Percentiles rank a stretch among this genome's conserved stretches.
phyloP scores from a whole-genome alignment of 73 alveolate genomes.

The Paramecium sexaurelia region DNA sequence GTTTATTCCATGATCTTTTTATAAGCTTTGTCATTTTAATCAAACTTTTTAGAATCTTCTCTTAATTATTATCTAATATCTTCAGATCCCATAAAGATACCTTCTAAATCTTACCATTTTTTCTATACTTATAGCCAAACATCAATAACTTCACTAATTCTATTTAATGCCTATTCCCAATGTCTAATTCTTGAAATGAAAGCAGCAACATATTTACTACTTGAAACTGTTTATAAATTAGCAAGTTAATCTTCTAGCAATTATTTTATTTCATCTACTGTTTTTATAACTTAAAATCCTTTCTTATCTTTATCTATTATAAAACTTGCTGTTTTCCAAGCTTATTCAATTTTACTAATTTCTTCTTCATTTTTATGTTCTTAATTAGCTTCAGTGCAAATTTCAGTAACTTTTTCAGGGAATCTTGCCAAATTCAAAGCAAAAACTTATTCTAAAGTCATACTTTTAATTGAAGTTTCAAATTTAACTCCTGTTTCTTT shows the following conservation, averaged over 20 bases:
- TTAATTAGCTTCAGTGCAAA: slow-evolving; percentile 96
- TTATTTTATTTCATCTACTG: slow-evolving; percentile 93
- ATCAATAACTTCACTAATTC: slow-evolving; percentile 95
- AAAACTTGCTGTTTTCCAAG: slow-evolving; percentile 93
- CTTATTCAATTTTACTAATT: slow-evolving; percentile 86
- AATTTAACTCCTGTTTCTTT: slow-evolving; percentile 94
- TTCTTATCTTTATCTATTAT: slow-evolving; percentile 90
- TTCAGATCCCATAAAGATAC: slow-evolving; percentile 98
- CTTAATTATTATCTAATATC: slow-evolving; percentile 99
- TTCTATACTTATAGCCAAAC: slow-evolving; percentile 96
- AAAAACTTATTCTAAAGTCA: slow-evolving; percentile 95
- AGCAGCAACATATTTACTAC: slow-evolving; percentile 94
- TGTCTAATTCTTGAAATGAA: slow-evolving; percentile 88
- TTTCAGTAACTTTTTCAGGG: slow-evolving; percentile 96
- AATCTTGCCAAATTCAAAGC: slow-evolving; percentile 92
- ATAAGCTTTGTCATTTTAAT: slow-evolving; percentile 89
- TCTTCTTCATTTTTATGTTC: slow-evolving; percentile 96
- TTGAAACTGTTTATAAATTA: slow-evolving; percentile 90
- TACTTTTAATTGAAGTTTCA: slow-evolving; percentile 92
- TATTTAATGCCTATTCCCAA: slow-evolving; percentile 96
- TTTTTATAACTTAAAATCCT: slow-evolving; percentile 90
- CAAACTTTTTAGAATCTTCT: slow-evolving; percentile 99
- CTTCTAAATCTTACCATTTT: slow-evolving; percentile 99
- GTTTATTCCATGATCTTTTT: slow-evolving; percentile 95
- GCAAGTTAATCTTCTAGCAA: slow-evolving; percentile 94